phyloP scores from a whole-genome alignment of 2,329 filamentous ascomycete genomes.

The Alternaria brassicae region DNA sequence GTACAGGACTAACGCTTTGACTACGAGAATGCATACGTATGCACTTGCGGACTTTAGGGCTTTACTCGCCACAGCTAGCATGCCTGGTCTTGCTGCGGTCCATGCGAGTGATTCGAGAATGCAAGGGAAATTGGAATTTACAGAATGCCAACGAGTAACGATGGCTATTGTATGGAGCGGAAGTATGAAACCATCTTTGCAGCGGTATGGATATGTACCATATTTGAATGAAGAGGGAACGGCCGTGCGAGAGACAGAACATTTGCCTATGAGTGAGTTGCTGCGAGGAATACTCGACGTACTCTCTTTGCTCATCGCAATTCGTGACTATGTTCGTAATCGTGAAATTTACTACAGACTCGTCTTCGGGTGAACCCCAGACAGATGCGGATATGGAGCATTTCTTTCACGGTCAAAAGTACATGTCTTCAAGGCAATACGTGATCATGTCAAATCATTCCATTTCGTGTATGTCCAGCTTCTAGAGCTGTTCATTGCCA shows the following conservation, averaged over 20 bases:
- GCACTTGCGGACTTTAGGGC: not conserved
- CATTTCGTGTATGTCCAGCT: slow-evolving; percentile 32
- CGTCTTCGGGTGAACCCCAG: not conserved
- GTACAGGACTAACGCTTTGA: not conserved
- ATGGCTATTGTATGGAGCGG: no score
- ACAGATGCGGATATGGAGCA: not conserved
- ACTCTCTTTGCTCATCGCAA: not conserved
- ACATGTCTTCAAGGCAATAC: not conserved
- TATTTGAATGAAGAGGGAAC: no score
- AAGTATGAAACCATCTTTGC: no score
- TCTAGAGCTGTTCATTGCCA: slow-evolving; percentile 37
- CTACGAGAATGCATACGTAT: not conserved
- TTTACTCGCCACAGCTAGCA: not conserved
- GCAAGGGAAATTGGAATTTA: no score
- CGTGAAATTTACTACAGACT: not conserved
- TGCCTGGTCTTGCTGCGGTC: not conserved
- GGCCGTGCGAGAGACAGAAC: not conserved
- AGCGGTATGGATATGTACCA: no score
- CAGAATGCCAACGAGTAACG: no score
- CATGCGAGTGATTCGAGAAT: no score
- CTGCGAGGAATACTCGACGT: not conserved
- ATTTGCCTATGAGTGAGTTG: not conserved
- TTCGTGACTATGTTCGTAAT: not conserved
- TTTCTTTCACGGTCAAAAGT: not conserved
- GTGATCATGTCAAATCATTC: slow-evolving; percentile 25